Base-by-base conservation (phyloP, 352 stramenopile species). In the Elongisporangium anandrum region DNA sequence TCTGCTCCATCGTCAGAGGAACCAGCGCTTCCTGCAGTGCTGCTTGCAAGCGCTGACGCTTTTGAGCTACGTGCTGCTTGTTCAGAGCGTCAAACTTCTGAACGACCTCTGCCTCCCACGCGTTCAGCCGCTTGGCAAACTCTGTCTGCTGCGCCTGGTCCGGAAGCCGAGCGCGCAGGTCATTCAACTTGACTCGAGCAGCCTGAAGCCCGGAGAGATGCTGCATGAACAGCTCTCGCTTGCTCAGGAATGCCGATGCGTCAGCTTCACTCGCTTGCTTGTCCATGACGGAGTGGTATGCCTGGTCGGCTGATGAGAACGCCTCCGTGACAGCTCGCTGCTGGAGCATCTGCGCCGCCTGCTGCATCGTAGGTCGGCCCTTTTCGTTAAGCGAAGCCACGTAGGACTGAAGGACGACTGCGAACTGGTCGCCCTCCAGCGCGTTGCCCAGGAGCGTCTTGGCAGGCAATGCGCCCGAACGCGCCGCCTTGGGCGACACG, bases 371-470 rank as follows among this genome's bases (percentile, higher is more conserved):
- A 4, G 81, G 79, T 12, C 81, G 52, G 9, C 68, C 51, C 2
- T 70, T 57, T 10, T 34, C 34, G 49, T 87, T 91, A 45, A 88
- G 60, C 4, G 71, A 63, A 0, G 64, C 29, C 17, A 89, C 64
- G 54, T 86, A 89, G 23, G 56, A 58, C 21, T 82, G 65, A 5
- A 88, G 26, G 7, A 81, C 63, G 22, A 68, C 53, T 0, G 65
- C 54, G 54, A 90, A 76, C 29, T 87, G 65, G 13, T 75, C 66
- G 0, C 60, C 66, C 12, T 53, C 60, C 38, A 89, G 29, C 20
- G 72, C 54, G 5, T 64, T 61, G 16, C 72, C 76, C 50, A 85
- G 70, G 39, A 90, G 41, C 10, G 63, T 56, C 65, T 88, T 90
- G 3, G 53, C 16, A 2, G 78, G 78, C 17, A 87, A 50, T 6